phyloP scores from a whole-genome alignment of 257 asterid genomes.

The Jacaranda mimosifolia region DNA sequence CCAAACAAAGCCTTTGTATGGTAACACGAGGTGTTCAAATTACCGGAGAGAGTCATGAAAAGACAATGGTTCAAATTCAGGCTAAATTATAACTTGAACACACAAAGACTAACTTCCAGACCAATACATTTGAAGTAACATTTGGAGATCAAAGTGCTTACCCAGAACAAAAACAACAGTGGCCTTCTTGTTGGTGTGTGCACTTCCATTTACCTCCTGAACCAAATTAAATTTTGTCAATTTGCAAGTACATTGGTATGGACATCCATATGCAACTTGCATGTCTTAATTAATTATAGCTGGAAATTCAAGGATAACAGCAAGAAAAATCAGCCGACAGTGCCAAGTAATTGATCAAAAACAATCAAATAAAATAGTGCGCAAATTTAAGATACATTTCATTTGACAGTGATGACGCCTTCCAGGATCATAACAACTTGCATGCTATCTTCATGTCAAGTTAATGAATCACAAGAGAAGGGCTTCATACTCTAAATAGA shows the following conservation, averaged over 20 bases:
- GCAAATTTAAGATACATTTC: not conserved
- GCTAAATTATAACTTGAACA: not conserved
- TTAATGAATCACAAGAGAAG: not conserved
- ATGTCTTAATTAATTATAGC: not conserved
- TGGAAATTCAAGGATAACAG: not conserved
- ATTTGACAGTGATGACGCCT: not conserved
- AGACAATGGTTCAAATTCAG: not conserved
- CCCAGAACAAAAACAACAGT: conserved; percentile 81
- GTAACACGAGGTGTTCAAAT: no score
- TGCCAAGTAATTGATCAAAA: not conserved
- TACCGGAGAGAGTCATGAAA: no score
- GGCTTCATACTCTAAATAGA: no score
- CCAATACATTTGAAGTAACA: not conserved
- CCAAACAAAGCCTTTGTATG: no score
- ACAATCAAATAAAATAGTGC: not conserved
- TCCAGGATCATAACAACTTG: no score
- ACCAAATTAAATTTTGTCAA: conserved; percentile 23
- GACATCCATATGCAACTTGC: not conserved
- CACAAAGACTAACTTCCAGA: not conserved
- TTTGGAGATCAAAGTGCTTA: conserved; percentile 44
- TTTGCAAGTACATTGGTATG: not conserved
- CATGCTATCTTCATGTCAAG: not conserved
- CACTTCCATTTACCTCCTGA: conserved; percentile 64
- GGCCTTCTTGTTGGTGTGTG: conserved; percentile 51
- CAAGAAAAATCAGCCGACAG: not conserved